Evolutionary conservation across 345 rosid species (phyloP), one percentile per base, ranked within the genome.

Genomic region (Mangifera indica): DNA sequence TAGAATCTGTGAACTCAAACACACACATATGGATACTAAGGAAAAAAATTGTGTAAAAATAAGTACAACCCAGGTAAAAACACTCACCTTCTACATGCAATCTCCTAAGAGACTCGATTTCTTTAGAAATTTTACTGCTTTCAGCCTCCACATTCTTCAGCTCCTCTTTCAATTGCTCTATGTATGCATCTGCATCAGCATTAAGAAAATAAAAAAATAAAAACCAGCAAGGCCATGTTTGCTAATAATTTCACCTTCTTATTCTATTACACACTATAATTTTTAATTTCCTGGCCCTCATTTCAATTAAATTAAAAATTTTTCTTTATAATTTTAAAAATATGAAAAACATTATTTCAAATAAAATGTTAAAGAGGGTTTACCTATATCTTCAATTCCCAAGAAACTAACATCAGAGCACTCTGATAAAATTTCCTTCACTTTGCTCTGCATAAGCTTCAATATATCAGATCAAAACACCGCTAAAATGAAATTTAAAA

Each of bases 341-440:
- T 26, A 5, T 2, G 4, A 25, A 59, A 22, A 13, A 6, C 20
- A 17, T 69, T 22, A 48, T n/a, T 14, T 0, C 54, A 54, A 32
- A 42, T 24, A 29, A 2, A 0, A 7, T 46, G 37, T 5, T 17
- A 25, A 63, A 12, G 22, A 26, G 25, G 60, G 70, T 48, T 29
- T 78, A 86, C 96, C 86, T 73, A 87, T 84, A 83, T 89, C 96
- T 75, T 88, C 91, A 37, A 78, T 78, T 71, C 85, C 89, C 70
- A 88, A 75, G 42, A 80, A 85, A 77, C 81, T 84, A 68, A 78
- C 83, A 66, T 85, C 85, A 17, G 81, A 81, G 83, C 76, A 86
- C 53, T 85, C 91, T 0, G 87, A 77, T 68, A 89, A 72, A 74
- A 87, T 80, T 60, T 88, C 84, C 70, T 84, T 73, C 85, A 91